Evolutionary conservation across 352 stramenopile genomes (phyloP).

Genomic region (Globisporangium orthogonon): DNA sequence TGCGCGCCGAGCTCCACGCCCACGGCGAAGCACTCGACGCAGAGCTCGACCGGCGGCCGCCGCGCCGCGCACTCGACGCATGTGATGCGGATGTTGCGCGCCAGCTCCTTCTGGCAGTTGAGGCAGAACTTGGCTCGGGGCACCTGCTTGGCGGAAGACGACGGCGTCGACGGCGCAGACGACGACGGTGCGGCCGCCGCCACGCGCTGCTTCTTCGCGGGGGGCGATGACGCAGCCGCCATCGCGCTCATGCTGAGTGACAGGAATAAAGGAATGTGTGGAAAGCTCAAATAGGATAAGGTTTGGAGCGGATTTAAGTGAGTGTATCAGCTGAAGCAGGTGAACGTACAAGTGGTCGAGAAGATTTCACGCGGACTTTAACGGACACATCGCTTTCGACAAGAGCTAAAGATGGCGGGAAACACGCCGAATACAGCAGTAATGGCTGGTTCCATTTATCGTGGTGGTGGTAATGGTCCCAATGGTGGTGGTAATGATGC

Average conservation of each 20-base stretch:
- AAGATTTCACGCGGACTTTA: not conserved
- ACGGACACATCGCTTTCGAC: not conserved
- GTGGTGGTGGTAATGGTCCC: no score
- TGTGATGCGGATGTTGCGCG: constrained; percentile 81
- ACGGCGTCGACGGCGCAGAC: not conserved
- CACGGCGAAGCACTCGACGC: constrained; percentile 93
- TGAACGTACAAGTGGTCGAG: not conserved
- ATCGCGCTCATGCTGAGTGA: constrained; percentile 5
- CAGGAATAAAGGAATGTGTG: not conserved
- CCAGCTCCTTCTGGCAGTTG: constrained; percentile 83
- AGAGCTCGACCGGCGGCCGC: constrained; percentile 81
- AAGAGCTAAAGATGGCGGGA: not conserved
- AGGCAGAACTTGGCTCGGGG: constrained; percentile 76
- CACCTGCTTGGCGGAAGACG: constrained; percentile 8
- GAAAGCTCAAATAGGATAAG: not conserved
- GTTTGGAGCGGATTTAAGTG: not conserved
- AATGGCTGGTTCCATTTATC: no score
- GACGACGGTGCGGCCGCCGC: not conserved
- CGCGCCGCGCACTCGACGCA: constrained; percentile 62
- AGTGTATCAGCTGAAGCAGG: not conserved
- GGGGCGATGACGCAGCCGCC: not conserved
- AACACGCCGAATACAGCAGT: not conserved
- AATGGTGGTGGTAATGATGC: not conserved
- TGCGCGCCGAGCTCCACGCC: constrained; percentile 72
- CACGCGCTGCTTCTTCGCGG: constrained; percentile 15